Evolutionary conservation across 2,329 filamentous ascomycete species (phyloP).

Genomic region (Cercospora janseana): DNA sequence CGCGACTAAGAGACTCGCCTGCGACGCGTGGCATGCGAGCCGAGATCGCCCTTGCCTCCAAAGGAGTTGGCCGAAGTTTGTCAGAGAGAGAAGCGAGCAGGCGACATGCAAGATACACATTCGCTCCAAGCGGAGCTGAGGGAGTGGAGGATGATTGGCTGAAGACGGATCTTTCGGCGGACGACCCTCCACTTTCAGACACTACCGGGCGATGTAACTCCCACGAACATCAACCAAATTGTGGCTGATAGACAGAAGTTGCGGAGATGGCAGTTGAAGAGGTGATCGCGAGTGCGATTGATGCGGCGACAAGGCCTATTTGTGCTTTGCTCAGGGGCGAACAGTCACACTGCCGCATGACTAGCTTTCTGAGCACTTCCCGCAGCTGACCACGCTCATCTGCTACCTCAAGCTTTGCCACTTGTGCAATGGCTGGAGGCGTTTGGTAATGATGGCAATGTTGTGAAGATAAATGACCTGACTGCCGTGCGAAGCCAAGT

Average conservation of each 20-base stretch:
- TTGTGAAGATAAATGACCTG: no score
- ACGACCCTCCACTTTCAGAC: constrained; percentile 1
- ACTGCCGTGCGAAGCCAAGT: no score
- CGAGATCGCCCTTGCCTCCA: constrained; percentile 5
- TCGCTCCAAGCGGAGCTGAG: neutral
- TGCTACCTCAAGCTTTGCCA: no score
- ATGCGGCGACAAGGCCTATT: no score
- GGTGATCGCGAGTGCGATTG: no score
- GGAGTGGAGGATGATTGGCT: constrained; percentile 4
- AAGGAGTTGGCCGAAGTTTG: constrained; percentile 5
- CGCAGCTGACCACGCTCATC: neutral
- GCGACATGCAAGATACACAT: constrained; percentile 9
- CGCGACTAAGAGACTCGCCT: neutral
- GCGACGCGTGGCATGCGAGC: constrained; percentile 7
- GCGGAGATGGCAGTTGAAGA: neutral
- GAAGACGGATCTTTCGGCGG: neutral
- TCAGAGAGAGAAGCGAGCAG: neutral
- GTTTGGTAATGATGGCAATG: no score
- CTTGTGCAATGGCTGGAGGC: no score
- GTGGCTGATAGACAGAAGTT: neutral
- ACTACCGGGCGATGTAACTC: constrained; percentile 2
- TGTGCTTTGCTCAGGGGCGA: no score
- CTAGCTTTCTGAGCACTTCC: neutral
- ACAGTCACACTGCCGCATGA: neutral
- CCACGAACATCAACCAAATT: neutral